Evolutionary conservation across 2,329 filamentous ascomycete species (phyloP).

Genomic region (Scytalidium lignicola): DNA sequence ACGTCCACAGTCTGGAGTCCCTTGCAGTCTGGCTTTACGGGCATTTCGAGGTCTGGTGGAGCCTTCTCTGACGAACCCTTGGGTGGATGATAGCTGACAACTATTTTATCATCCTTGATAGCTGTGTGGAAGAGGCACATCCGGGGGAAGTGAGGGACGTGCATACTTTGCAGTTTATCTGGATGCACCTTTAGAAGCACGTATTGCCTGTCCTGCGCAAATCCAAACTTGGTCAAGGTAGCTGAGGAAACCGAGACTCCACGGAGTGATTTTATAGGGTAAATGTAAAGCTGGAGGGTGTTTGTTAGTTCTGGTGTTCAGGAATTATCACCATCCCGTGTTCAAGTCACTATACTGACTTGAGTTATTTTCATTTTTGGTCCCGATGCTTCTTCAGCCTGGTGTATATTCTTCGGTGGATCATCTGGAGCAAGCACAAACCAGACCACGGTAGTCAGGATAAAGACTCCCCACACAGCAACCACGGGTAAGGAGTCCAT

Average conservation of each 20-base stretch:
- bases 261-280: slow-evolving; percentile 70
- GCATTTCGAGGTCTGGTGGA: slow-evolving; percentile 44
- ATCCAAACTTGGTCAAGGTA: slow-evolving; percentile 54
- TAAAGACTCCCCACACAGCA: neutral
- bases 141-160: slow-evolving; percentile 50
- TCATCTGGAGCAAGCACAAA: neutral
- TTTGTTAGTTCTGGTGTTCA: neutral
- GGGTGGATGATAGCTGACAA: slow-evolving; percentile 34
- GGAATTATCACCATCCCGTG: too few species aligned
- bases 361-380: neutral
- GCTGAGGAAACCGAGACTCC: slow-evolving; percentile 50
- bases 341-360: neutral
- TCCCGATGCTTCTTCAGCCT: neutral
- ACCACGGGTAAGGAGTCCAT: neutral
- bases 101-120: slow-evolving; percentile 43
- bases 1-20: slow-evolving; percentile 45
- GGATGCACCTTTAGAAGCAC: slow-evolving; percentile 56
- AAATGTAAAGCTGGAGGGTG: slow-evolving; percentile 56
- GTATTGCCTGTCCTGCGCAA: slow-evolving; percentile 63
- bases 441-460: neutral
- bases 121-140: slow-evolving; percentile 61
- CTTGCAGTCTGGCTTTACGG: slow-evolving; percentile 46
- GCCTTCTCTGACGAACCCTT: slow-evolving; percentile 26
- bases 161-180: slow-evolving; percentile 48
- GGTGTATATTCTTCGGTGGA: neutral